phyloP scores from a whole-genome alignment of 495 filamentous ascomycete genomes.

The Bryoglossum gracile region DNA sequence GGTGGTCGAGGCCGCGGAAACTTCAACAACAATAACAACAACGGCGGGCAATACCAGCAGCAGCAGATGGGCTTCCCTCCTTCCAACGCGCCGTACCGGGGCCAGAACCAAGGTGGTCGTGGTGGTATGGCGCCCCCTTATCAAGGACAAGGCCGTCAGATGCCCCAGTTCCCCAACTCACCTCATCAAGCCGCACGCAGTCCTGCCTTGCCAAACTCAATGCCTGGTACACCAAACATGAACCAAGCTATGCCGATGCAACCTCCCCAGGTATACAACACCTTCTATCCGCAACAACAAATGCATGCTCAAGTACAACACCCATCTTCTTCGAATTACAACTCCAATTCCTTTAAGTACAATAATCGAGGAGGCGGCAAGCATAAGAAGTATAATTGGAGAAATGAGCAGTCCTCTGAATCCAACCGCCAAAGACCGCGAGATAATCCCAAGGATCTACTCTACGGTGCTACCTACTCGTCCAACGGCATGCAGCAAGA shows the following conservation, averaged over 20 bases:
- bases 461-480: conserved; percentile 25
- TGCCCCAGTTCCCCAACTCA: conserved; percentile 56
- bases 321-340: conserved; percentile 40
- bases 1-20: conserved; percentile 60
- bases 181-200: conserved; percentile 62
- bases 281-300: conserved; percentile 56
- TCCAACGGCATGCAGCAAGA: conserved; percentile 16
- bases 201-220: conserved; percentile 59
- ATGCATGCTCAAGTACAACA: too few relatives aligned
- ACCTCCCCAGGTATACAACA: conserved; percentile 47
- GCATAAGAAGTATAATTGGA: conserved; percentile 36
- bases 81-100: conserved; percentile 46
- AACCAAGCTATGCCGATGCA: conserved; percentile 46
- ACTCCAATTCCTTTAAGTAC: conserved; percentile 20
- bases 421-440: conserved; percentile 15
- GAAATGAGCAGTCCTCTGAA: conserved; percentile 38
- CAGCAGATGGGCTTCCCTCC: conserved; percentile 58
- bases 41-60: too few relatives aligned
- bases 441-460: conserved; percentile 22
- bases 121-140: conserved; percentile 62
- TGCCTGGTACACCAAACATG: conserved; percentile 67
- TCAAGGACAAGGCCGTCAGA: conserved; percentile 48
- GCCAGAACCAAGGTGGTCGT: conserved; percentile 54
- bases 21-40: conserved; percentile 49
- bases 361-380: conserved; percentile 29